These are phyloP conservation scores for Perilla frutescens DNA, from an alignment of 257 asterid species.

Conservation along the genomic window DNA sequence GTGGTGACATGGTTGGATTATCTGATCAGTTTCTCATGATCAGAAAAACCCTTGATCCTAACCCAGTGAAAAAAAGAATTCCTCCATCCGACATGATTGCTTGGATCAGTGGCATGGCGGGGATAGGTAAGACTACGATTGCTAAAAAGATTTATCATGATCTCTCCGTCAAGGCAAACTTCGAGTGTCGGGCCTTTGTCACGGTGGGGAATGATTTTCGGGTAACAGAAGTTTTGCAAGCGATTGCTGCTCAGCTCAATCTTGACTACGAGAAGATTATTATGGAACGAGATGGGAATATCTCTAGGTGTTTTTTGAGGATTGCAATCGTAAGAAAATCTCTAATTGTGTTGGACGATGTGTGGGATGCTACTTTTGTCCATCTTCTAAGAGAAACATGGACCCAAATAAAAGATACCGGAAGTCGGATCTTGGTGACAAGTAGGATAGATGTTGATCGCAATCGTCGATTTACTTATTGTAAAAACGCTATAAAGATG, in stretches of 20 bases:
- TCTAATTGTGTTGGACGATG: conserved; percentile 11
- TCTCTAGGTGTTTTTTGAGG: no score
- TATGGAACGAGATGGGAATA: neutral
- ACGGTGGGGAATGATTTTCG: neutral
- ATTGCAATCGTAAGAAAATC: neutral
- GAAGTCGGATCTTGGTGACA: neutral
- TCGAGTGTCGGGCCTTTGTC: neutral
- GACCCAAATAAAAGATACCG: neutral
- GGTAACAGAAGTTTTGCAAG: neutral
- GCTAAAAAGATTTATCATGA: no score
- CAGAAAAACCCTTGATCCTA: neutral
- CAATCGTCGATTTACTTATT: neutral
- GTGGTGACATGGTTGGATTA: neutral
- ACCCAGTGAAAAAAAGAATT: no score
- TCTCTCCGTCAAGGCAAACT: no score
- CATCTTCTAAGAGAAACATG: no score
- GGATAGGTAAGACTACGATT: no score
- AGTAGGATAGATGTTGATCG: neutral
- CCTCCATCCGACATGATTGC: no score
- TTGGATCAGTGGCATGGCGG: neutral
- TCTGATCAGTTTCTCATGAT: neutral
- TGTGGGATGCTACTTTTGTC: neutral
- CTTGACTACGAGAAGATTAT: neutral
- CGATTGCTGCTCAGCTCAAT: no score
- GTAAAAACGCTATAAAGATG: neutral